These are phyloP conservation scores for bread wheat (Triticum aestivum) DNA, from an alignment of 176 grass and related monocot species.

Conservation along the genomic window IWGSC_CS_RefSeq_v2.1 NC_057809.1:548242645-548243144, in stretches of 20 bases:
- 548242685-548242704: neutral
- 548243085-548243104: neutral
- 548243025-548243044: constrained; percentile 67
- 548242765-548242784: constrained; percentile 90
- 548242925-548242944: constrained; percentile 25
- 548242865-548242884: constrained; percentile 67
- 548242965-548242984: constrained; percentile 23
- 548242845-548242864: constrained; percentile 93
- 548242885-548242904: constrained; percentile 73
- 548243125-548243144: neutral
- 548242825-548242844: constrained; percentile 67
- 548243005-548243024: constrained; percentile 61
- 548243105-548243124: neutral
- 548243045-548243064: constrained; percentile 5
- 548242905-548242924: constrained; percentile 86
- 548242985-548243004: constrained; percentile 66
- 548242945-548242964: neutral
- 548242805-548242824: constrained; percentile 74
- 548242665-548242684: neutral
- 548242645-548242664: neutral
- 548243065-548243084: neutral
- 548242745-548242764: constrained; percentile 96
- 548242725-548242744: constrained; percentile 48
- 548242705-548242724: constrained; percentile 23
- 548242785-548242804: constrained; percentile 74